A percentile compares a stretch with the other conserved stretches of the same genome.
These are phyloP conservation scores for Ramichloridium luteum DNA, from an alignment of 2,329 filamentous ascomycete species.

Conservation along the genomic window DNA sequence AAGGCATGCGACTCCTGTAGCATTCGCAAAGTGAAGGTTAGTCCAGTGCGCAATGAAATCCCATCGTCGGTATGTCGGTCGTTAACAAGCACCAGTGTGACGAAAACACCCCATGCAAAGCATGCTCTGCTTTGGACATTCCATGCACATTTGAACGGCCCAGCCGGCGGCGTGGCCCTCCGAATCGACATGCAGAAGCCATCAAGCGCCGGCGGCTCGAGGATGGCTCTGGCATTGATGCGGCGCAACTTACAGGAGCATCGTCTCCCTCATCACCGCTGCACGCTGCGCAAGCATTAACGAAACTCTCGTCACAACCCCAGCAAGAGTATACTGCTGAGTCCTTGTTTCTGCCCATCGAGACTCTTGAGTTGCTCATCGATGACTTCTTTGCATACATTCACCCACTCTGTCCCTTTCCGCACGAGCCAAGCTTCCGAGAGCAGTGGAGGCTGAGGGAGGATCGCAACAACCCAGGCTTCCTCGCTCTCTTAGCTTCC, in stretches of 20 bases:
- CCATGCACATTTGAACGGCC: conserved; percentile 55
- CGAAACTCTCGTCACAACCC: conserved; percentile 36
- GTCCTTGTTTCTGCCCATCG: conserved; percentile 54
- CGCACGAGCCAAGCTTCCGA: conserved; percentile 66
- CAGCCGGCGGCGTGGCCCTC: conserved; percentile 51
- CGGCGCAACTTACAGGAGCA: conserved; percentile 25
- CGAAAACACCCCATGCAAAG: conserved; percentile 51
- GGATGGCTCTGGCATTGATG: conserved; percentile 7
- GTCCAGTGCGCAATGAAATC: conserved; percentile 2
- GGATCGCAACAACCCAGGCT: conserved; percentile 53
- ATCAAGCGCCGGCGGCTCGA: conserved; percentile 50
- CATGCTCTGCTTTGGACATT: conserved; percentile 52
- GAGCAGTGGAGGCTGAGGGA: conserved; percentile 54
- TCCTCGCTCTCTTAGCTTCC: conserved; percentile 58
- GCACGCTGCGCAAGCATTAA: conserved; percentile 41
- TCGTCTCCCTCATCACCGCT: conserved; percentile 39
- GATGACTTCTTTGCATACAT: conserved; percentile 79
- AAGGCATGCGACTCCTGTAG: conserved; percentile 30
- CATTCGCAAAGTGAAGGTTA: conserved; percentile 29
- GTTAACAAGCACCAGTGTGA: conserved; percentile 41
- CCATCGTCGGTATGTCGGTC: conserved; percentile 4
- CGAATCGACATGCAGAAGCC: conserved; percentile 54
- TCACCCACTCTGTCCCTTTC: conserved; percentile 64
- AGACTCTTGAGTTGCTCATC: conserved; percentile 55
- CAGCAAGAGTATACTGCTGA: conserved; percentile 45